A percentile compares a stretch with the other conserved stretches of the same genome.
Conservation (phyloP, 2,329 filamentous ascomycete genomes). For the Fusarium sp. region DNA sequence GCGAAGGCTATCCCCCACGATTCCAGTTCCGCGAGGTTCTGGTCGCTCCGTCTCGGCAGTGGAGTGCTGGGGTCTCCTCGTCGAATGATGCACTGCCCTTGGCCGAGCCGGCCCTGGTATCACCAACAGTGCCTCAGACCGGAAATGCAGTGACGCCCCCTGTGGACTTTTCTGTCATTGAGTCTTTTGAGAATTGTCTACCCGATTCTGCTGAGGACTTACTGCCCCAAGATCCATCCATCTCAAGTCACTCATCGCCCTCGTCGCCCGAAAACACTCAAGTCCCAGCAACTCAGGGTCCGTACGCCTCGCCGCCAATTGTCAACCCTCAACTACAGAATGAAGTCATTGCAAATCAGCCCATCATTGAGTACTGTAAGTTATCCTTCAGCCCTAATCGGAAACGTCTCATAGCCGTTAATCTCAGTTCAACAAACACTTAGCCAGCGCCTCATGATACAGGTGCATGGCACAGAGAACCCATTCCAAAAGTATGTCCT, state of each 20-base stretch:
- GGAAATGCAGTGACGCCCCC: too few relatives aligned
- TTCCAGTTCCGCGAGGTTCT: slow-evolving; percentile 48
- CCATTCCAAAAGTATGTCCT: slow-evolving; percentile 44
- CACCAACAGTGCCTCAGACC: too few relatives aligned
- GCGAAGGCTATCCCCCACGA: slow-evolving; percentile 49
- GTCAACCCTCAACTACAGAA: neutral
- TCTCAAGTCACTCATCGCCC: too few relatives aligned
- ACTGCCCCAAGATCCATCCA: too few relatives aligned
- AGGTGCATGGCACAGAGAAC: slow-evolving; percentile 36
- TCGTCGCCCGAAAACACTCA: too few relatives aligned
- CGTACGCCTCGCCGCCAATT: neutral
- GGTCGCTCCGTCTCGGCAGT: rapidly evolving
- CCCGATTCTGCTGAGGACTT: too few relatives aligned
- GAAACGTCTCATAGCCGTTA: rapidly evolving
- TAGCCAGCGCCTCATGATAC: slow-evolving; percentile 39
- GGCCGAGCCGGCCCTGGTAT: neutral
- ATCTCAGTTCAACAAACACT: slow-evolving; percentile 40
- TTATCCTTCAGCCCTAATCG: too few relatives aligned
- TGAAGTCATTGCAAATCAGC: slow-evolving; percentile 14
- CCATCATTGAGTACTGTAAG: slow-evolving; percentile 33
- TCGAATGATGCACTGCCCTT: too few relatives aligned
- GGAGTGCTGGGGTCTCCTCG: rapidly evolving
- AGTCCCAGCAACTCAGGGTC: too few relatives aligned
- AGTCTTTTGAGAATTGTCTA: too few relatives aligned
- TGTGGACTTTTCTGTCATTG: too few relatives aligned